phyloP scores from a whole-genome alignment of 2,329 filamentous ascomycete genomes.

The Neofusicoccum parvum region DNA sequence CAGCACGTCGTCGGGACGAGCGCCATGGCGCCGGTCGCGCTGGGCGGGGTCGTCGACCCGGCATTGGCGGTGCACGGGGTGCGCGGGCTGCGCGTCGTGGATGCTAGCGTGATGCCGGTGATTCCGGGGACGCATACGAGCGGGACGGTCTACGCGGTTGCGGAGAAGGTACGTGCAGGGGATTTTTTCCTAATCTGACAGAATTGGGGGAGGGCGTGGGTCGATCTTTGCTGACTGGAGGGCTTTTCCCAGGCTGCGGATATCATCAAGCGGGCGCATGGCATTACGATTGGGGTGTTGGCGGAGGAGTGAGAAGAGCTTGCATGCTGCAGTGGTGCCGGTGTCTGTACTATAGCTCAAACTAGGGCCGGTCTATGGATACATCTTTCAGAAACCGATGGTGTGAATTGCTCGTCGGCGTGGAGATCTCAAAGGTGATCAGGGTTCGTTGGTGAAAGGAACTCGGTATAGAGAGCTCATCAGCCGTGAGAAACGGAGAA shows the following conservation, averaged over 20 bases:
- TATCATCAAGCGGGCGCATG: neutral
- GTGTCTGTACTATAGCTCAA: neutral
- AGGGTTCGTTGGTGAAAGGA: too few species aligned
- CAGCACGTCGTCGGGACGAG: neutral
- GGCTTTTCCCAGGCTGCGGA: neutral
- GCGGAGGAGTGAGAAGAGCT: neutral
- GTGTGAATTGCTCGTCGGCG: too few species aligned
- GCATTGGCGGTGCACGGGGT: conserved; percentile 32
- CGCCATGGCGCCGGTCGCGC: conserved; percentile 32
- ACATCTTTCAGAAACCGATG: conserved; percentile 24
- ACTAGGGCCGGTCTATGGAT: too few species aligned
- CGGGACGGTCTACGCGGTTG: conserved; percentile 35
- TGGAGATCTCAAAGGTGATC: too few species aligned
- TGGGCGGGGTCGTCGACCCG: conserved; percentile 32
- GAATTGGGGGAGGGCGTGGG: neutral
- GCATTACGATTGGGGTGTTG: neutral
- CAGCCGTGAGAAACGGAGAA: too few species aligned
- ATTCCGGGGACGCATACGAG: conserved; percentile 34
- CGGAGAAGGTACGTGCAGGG: neutral
- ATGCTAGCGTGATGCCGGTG: conserved; percentile 35
- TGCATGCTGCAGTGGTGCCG: neutral
- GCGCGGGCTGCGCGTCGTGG: conserved; percentile 32
- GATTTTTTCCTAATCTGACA: too few species aligned
- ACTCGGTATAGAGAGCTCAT: too few species aligned
- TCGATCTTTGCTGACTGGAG: neutral